A percentile compares a stretch with the other conserved stretches of the same genome.
Conservation (phyloP, 768 basidiomycete genomes). For the Ramaria rubella region DNA sequence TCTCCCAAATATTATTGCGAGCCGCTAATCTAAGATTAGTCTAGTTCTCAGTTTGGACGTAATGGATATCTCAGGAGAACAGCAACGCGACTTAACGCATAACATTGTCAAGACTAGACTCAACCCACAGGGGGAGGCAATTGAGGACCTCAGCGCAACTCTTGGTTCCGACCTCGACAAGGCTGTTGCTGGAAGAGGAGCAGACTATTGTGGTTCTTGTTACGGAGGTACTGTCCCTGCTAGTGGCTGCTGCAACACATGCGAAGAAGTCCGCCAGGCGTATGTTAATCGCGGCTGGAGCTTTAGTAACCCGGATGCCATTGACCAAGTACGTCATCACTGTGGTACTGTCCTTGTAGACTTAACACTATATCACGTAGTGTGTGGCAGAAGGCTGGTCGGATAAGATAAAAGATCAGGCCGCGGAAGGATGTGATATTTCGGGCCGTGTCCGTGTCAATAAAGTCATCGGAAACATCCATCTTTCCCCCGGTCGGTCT, state of each 20-base stretch:
- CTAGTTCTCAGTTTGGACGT: conserved; percentile 94
- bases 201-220: conserved; percentile 88
- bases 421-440: conserved; percentile 91
- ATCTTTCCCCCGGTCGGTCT: conserved; percentile 90
- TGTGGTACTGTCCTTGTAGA: background rate
- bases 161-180: conserved; percentile 86
- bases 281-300: conserved; percentile 95
- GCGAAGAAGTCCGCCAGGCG: conserved; percentile 87
- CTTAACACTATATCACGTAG: conserved; percentile 33
- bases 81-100: conserved; percentile 85
- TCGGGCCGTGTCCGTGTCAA: conserved; percentile 89
- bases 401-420: conserved; percentile 86
- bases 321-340: conserved; percentile 71
- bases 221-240: conserved; percentile 76
- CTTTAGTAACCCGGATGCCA: conserved; percentile 80
- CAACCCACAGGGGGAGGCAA: conserved; percentile 46
- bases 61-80: conserved; percentile 97
- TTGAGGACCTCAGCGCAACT: conserved; percentile 44
- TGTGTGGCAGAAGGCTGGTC: conserved; percentile 93
- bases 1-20: background rate
- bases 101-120: conserved; percentile 82
- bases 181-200: conserved; percentile 46
- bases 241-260: conserved; percentile 89
- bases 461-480: conserved; percentile 94
- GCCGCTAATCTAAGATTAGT: background rate